phyloP scores from a whole-genome alignment of 2,329 filamentous ascomycete genomes.

The Mycosphaerelloides madeirae region DNA sequence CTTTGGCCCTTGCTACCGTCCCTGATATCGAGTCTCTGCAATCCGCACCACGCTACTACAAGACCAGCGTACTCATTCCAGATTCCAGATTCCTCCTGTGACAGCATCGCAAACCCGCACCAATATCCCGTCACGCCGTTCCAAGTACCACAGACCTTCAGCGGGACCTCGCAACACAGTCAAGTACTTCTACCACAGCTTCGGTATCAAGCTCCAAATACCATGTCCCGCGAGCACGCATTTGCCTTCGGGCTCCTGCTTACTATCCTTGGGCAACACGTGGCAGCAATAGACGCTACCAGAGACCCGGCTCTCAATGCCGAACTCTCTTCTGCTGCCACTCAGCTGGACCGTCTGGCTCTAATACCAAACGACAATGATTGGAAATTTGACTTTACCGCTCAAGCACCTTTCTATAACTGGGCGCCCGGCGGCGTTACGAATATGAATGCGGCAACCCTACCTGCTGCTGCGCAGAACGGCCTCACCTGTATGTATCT shows the following conservation, averaged over 20 bases:
- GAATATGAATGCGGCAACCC: constrained; percentile 50
- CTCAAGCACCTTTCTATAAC: constrained; percentile 37
- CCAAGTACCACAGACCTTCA: constrained; percentile 3
- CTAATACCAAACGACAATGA: constrained; percentile 39
- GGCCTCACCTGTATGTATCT: constrained; percentile 43
- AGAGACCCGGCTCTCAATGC: constrained; percentile 38
- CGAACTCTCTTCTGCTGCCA: constrained; percentile 38
- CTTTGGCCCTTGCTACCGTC: constrained; percentile 2
- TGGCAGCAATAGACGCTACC: constrained; percentile 37
- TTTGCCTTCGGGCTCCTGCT: constrained; percentile 18
- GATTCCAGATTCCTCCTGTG: constrained; percentile 4
- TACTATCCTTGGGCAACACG: constrained; percentile 20
- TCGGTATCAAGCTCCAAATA: constrained; percentile 5
- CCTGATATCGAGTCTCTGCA: neutral
- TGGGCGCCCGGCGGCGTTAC: constrained; percentile 46
- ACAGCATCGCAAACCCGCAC: neutral
- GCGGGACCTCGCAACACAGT: constrained; percentile 5
- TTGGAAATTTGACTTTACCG: constrained; percentile 49
- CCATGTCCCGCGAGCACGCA: constrained; percentile 17
- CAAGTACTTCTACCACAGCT: constrained; percentile 5
- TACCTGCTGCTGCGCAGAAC: constrained; percentile 45
- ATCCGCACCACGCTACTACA: constrained; percentile 4
- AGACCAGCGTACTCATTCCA: neutral
- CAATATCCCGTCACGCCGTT: neutral
- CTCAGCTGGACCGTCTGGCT: constrained; percentile 42